Evolutionary conservation across 2,329 filamentous ascomycete species (phyloP).

Genomic region (Aspergillus quadrilineatus): DNA sequence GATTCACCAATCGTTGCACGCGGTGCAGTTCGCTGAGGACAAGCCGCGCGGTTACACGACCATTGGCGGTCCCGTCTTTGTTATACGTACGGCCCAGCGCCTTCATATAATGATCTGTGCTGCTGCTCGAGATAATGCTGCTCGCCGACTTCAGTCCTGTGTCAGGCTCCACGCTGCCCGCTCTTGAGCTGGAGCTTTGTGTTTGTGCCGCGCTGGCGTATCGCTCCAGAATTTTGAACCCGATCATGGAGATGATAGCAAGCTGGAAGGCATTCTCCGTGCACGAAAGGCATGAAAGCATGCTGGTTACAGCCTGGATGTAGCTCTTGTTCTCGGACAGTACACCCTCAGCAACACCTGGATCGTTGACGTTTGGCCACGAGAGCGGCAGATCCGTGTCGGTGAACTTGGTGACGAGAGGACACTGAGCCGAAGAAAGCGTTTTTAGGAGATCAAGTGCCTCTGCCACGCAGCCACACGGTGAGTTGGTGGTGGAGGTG

Average conservation of each 20-base stretch:
- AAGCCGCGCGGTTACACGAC: background rate
- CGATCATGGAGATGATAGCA: conserved; percentile 32
- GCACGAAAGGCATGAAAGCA: conserved; percentile 35
- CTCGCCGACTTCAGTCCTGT: background rate
- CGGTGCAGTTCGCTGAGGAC: background rate
- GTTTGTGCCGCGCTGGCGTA: conserved; percentile 29
- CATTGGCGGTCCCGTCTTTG: background rate
- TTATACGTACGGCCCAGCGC: background rate
- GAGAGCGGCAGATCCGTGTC: background rate
- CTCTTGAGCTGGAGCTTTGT: background rate
- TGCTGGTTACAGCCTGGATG: conserved; percentile 29
- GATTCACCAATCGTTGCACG: background rate
- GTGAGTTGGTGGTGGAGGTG: no score
- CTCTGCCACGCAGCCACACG: background rate
- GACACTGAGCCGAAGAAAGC: background rate
- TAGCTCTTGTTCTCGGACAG: conserved; percentile 26
- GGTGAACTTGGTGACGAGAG: background rate
- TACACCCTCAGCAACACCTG: background rate
- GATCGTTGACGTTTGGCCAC: background rate
- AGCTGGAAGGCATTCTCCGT: conserved; percentile 34
- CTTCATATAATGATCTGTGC: background rate
- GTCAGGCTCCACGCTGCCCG: background rate
- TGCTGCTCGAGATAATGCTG: background rate
- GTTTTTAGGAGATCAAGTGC: background rate
- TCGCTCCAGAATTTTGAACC: conserved; percentile 37